Base-by-base conservation (phyloP, 345 rosid genomes). In the Eucalyptus sp. region DNA sequence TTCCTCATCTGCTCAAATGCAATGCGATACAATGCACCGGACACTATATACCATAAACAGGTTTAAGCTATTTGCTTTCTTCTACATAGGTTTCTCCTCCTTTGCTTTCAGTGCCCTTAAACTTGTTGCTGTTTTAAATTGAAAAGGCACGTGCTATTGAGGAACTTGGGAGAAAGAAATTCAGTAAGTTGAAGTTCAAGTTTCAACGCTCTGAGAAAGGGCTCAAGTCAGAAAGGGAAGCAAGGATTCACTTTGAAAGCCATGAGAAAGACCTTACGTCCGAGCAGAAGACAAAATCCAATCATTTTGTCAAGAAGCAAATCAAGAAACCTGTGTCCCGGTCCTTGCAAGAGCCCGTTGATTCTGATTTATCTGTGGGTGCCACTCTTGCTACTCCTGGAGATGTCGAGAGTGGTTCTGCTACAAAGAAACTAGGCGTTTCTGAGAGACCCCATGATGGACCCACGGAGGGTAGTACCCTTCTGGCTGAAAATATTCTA, bases 1-100 rank as follows among this genome's bases (percentile, higher is more conserved):
- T 93, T 94, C 89, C 90, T 96, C 87, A 95, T 96, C 89, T 96
- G 98, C 95, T 94, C 98, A 87, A 96, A 96, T 90, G 98, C 99
- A 56, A 96, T 96, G 99, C 94, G 90, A 90, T 96, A 96, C 88
- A 96, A 96, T 93, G 90, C 96, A 16, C 90, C 97, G 16, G 99
- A 96, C 86, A 96, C 98, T 13, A 88, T 96, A 50, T 96, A 96
- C 94, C 88, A 96, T 90, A 96, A 93, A 92, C 99, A 96, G 94
- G 99, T 94, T 31, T 49, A 52, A 12, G 50, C 86, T 41, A 50
- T 52, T 50, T 24, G 51, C 62, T 41, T 24, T 84, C 90, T 80
- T 90, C 89, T 54, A 60, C 68, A 51, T 37, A 31, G 84, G 84
- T 76, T 76, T 76, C 48, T 76, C 48, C 48, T 76, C 27, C 48